Evolutionary conservation across 345 rosid species (phyloP).

Genomic region (Salix udensis): DNA sequence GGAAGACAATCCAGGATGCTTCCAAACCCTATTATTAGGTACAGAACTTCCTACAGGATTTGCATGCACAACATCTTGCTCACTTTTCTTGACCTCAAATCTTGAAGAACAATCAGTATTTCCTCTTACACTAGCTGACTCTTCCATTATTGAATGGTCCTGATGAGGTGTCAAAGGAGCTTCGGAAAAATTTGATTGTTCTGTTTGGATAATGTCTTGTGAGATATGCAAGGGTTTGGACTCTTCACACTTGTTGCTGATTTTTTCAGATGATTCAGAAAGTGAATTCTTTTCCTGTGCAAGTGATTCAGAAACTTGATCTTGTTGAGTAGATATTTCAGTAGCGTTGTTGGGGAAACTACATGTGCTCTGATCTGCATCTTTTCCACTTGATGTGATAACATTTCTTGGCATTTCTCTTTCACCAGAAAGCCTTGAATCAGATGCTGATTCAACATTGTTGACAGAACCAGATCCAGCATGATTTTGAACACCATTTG

Average conservation of each 20-base stretch:
- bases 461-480: constrained; percentile 30
- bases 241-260: constrained; percentile 15
- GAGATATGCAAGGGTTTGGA: constrained; percentile 18
- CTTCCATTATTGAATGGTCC: constrained; percentile 12
- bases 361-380: constrained; percentile 23
- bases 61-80: constrained; percentile 23
- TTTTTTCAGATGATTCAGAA: constrained; percentile 19
- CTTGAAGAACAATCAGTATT: constrained; percentile 13
- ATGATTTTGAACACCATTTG: constrained; percentile 28
- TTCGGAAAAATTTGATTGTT: constrained; percentile 23
- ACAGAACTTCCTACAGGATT: constrained; percentile 29
- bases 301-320: constrained; percentile 29
- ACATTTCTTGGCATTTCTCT: constrained; percentile 22
- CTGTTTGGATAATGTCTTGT: constrained; percentile 18
- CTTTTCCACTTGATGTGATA: constrained; percentile 17
- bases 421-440: constrained; percentile 24
- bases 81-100: constrained; percentile 19
- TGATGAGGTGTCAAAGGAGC: constrained; percentile 20
- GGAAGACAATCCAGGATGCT: constrained; percentile 18
- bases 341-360: constrained; percentile 17
- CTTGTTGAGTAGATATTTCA: constrained; percentile 23
- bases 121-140: constrained; percentile 14
- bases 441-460: constrained; percentile 27
- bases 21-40: constrained; percentile 8
- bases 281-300: constrained; percentile 13